Conservation (phyloP, 2,329 filamentous ascomycete species). For the Ceratocystis eucalypticola region DNA sequence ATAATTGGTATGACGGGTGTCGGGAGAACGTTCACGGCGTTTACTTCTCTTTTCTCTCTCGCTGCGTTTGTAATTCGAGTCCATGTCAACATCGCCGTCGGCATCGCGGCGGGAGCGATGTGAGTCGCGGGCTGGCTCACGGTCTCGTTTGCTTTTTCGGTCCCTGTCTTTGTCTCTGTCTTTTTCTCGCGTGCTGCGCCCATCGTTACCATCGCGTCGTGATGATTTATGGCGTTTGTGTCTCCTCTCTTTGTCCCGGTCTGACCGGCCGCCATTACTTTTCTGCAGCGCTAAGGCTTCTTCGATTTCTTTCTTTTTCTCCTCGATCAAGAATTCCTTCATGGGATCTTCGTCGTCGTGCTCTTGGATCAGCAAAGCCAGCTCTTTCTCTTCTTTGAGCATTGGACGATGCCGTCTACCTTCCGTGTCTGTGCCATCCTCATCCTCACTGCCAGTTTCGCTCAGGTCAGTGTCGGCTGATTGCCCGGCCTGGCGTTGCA, state of each 20-base stretch:
- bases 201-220: background rate
- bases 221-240: constrained; percentile 30
- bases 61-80: constrained; percentile 25
- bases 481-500: constrained; percentile 39
- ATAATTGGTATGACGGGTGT: background rate
- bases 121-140: constrained; percentile 31
- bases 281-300: constrained; percentile 44
- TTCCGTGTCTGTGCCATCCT: constrained; percentile 34
- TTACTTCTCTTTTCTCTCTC: constrained; percentile 13
- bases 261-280: constrained; percentile 29
- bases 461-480: constrained; percentile 31
- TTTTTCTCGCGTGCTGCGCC: background rate
- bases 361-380: constrained; percentile 59
- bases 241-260: constrained; percentile 13
- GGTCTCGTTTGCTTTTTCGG: background rate
- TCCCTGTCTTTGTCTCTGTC: constrained; percentile 21
- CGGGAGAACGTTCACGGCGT: constrained; percentile 9
- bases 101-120: constrained; percentile 29
- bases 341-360: constrained; percentile 96
- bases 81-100: constrained; percentile 21
- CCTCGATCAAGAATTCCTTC: constrained; percentile 78
- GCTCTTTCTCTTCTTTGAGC: constrained; percentile 69
- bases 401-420: constrained; percentile 41
- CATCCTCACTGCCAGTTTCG: constrained; percentile 26
- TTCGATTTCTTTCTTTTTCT: constrained; percentile 81